These are phyloP conservation scores for Diospyros lotus DNA, from an alignment of 148 eudicot genomes.

Conservation along the genomic window DNA sequence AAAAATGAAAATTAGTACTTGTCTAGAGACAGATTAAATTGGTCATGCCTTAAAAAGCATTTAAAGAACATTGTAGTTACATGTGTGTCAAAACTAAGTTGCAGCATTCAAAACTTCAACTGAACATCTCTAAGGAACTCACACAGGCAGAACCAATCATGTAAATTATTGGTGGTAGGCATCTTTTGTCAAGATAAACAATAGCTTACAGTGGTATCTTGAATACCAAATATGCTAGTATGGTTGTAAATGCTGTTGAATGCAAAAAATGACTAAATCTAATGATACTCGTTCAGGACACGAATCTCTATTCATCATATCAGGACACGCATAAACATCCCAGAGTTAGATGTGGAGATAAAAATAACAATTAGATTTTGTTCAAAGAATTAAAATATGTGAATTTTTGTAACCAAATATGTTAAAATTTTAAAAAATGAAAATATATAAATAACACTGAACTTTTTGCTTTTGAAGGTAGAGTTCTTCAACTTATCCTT, in stretches of 20 bases:
- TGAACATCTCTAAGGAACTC: not conserved
- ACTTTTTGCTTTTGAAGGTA: too few relatives aligned
- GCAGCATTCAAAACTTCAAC: not conserved
- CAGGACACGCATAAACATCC: not conserved
- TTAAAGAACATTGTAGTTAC: too few relatives aligned
- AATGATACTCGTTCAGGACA: slow-evolving; percentile 23
- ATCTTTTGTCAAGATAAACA: not conserved
- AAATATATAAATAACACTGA: too few relatives aligned
- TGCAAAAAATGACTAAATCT: slow-evolving; percentile 22
- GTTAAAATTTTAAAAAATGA: too few relatives aligned
- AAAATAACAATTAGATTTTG: too few relatives aligned
- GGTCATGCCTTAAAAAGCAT: too few relatives aligned
- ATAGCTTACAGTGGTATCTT: slow-evolving; percentile 29
- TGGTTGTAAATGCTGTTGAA: slow-evolving; percentile 24
- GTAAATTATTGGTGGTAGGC: not conserved
- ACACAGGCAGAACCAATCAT: not conserved
- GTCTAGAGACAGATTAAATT: too few relatives aligned
- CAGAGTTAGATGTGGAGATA: not conserved
- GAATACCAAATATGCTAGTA: slow-evolving; percentile 31
- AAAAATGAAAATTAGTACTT: too few relatives aligned
- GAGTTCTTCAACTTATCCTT: too few relatives aligned
- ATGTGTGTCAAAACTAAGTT: not conserved
- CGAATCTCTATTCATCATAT: slow-evolving; percentile 21
- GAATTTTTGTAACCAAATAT: too few relatives aligned
- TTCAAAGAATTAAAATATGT: too few relatives aligned